Evolutionary conservation across 2,329 filamentous ascomycete species (phyloP), one percentile per base, ranked within the genome.

Genomic region (Colletotrichum sp.): DNA sequence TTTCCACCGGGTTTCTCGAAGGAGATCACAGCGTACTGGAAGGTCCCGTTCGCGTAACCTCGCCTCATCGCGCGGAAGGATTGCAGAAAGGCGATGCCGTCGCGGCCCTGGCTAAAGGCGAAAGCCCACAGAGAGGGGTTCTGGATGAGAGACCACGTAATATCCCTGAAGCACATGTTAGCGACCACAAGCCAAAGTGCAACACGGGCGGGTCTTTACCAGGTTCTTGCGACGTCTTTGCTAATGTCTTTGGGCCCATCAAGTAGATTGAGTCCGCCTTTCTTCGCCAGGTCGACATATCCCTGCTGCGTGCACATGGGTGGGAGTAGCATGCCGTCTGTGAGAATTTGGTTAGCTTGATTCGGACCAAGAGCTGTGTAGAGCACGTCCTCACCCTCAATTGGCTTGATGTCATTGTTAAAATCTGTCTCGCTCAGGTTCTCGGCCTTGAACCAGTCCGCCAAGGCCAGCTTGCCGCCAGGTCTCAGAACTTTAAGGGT

Each of bases 71-170:
- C 90, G 18, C 90, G 86, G 83, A 92, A 92, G 1, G 90, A 88
- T 80, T 92, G 90, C 73, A 92, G 81, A 78, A 92, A 92, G 6
- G 90, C 90, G 57, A 92, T 87, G 4, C 90, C 90, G 77, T 92
- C 91, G 66, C 91, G 84, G 13, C 91, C 91, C 78, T 92, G 91
- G 26, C 89, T 88, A 57, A 92, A 87, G 6, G 91, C 91, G 77
- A 92, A 92, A 1, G 90, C 88, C 91, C 91, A 92, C 9, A 92
- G 85, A 4, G 90, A 88, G 1, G 91, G 90, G 30, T 89, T 92
- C 76, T 92, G 90, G 18, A 92, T 87, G 12, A 92, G 84, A 9
- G 86, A 86, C 90, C 90, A 92, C 18, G 90, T 91, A n/a, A 92
- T 91, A 78, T 92, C 91, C 90, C 90, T 92, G 28, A 18, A 7